Base-by-base conservation (phyloP, 2,329 filamentous ascomycete species). In the Bertia moriformis region DNA sequence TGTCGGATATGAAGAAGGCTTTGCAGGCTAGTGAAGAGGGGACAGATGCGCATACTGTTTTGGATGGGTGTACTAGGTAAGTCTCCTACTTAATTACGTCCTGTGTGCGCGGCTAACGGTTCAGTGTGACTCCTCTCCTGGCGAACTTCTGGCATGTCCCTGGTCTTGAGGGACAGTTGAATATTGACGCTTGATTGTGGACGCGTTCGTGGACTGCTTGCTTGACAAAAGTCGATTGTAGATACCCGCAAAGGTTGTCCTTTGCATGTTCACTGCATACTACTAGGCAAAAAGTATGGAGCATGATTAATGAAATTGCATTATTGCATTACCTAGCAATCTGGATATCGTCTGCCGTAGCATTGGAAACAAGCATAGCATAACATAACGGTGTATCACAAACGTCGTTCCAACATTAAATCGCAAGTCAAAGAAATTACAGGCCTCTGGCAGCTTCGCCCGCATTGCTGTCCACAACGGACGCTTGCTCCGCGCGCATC, bases 401-500 rank as follows among this genome's bases (percentile, higher is more conserved):
- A n/a, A n/a, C n/a, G n/a, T n/a, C n/a, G n/a, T n/a, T n/a, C n/a
- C n/a, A n/a, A n/a, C n/a, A n/a, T n/a, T n/a, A n/a, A n/a, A n/a
- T n/a, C n/a, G n/a, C n/a, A n/a, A n/a, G n/a, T n/a, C n/a, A n/a
- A n/a, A n/a, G n/a, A n/a, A n/a, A n/a, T 15, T 35, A 35, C 7
- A 35, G 10, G 10, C 10, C 32, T 12, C 32, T 10, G 10, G 32
- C 32, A 12, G 32, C 32, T 17, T 35, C 32, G 10, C 32, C 32
- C 7, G 32, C 32, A 10, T 15, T 15, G 17, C 32, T 35, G 10
- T 35, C 32, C 7, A 35, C 32, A 7, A 17, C 15, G 7, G 10
- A 12, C 32, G 32, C 32, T 15, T 35, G 32, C 32, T 35, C 32
- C 10, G 32, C 32, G 12, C 32, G 32, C 32, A 35, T 35, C 51